Evolutionary conservation across 306 rosid genomes (phyloP).

Genomic region (cucumber (Cucumis sativus)): DNA sequence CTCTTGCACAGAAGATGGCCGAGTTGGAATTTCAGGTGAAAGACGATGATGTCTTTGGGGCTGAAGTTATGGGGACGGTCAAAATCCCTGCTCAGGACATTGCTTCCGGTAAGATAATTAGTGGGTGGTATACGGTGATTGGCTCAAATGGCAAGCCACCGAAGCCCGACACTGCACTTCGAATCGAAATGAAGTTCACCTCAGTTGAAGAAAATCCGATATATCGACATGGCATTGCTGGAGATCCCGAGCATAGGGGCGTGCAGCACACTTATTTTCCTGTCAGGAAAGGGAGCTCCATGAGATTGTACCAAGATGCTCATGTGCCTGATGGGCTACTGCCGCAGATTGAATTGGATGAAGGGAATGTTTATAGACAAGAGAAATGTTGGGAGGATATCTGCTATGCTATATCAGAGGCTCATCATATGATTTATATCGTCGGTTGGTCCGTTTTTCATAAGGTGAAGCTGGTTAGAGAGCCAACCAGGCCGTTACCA

Average conservation of each 20-base stretch:
- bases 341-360: slow-evolving; percentile 52
- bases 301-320: slow-evolving; percentile 79
- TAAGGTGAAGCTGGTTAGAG: slow-evolving; percentile 64
- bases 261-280: slow-evolving; percentile 71
- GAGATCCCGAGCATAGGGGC: slow-evolving; percentile 61
- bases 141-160: slow-evolving; percentile 32
- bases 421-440: slow-evolving; percentile 79
- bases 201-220: slow-evolving; percentile 24
- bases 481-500: slow-evolving; percentile 43
- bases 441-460: slow-evolving; percentile 81
- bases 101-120: slow-evolving; percentile 27
- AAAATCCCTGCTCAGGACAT: slow-evolving; percentile 36
- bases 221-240: slow-evolving; percentile 53
- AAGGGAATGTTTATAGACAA: slow-evolving; percentile 26
- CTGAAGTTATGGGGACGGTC: slow-evolving; percentile 45
- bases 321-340: slow-evolving; percentile 29
- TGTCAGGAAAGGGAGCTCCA: slow-evolving; percentile 52
- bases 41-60: slow-evolving; percentile 70
- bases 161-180: slow-evolving; percentile 32
- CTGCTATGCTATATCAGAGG: slow-evolving; percentile 74
- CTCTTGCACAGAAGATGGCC: slow-evolving; percentile 53
- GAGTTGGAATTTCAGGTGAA: slow-evolving; percentile 62
- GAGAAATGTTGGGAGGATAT: slow-evolving; percentile 94
- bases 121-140: slow-evolving; percentile 35
- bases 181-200: slow-evolving; percentile 49